Evolutionary conservation across 441 rosid species (phyloP).

Genomic region (Sinapis alba): DNA sequence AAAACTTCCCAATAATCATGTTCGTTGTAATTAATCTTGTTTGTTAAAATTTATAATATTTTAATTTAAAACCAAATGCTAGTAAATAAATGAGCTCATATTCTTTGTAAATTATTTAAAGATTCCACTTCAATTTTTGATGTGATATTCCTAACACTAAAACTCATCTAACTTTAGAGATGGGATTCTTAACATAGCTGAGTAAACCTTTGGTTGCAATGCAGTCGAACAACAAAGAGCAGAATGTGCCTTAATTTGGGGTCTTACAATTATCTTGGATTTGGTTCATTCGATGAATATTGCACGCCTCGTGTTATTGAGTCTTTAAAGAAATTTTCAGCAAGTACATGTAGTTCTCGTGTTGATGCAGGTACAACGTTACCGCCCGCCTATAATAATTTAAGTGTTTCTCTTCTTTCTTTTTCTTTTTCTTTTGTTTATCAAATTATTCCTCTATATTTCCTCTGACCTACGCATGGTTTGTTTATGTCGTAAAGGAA

Average conservation of each 20-base stretch:
- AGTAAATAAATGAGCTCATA: too few relatives aligned
- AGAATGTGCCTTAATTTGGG: constrained; percentile 85
- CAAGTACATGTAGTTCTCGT: constrained; percentile 81
- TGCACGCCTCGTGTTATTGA: constrained; percentile 90
- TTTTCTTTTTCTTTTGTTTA: background rate
- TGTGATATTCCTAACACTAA: too few relatives aligned
- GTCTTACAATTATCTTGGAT: constrained; percentile 90
- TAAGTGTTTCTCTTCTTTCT: background rate
- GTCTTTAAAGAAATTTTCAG: constrained; percentile 63
- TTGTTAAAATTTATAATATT: too few relatives aligned
- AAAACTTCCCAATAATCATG: too few relatives aligned
- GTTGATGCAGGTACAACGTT: constrained; percentile 71
- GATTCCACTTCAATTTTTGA: too few relatives aligned
- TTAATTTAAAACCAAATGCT: too few relatives aligned
- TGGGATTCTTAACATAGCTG: background rate
- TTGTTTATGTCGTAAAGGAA: constrained; percentile 48
- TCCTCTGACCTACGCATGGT: background rate
- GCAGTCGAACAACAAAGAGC: constrained; percentile 76
- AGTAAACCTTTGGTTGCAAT: constrained; percentile 13
- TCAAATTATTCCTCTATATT: background rate
- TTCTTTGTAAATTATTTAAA: too few relatives aligned
- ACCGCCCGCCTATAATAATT: background rate
- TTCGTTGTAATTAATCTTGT: too few relatives aligned
- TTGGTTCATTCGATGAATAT: constrained; percentile 87
- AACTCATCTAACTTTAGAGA: too few relatives aligned